Evolutionary conservation across 2,329 filamentous ascomycete genomes (phyloP).

Genomic region (Purpureocillium takamizusanense): DNA sequence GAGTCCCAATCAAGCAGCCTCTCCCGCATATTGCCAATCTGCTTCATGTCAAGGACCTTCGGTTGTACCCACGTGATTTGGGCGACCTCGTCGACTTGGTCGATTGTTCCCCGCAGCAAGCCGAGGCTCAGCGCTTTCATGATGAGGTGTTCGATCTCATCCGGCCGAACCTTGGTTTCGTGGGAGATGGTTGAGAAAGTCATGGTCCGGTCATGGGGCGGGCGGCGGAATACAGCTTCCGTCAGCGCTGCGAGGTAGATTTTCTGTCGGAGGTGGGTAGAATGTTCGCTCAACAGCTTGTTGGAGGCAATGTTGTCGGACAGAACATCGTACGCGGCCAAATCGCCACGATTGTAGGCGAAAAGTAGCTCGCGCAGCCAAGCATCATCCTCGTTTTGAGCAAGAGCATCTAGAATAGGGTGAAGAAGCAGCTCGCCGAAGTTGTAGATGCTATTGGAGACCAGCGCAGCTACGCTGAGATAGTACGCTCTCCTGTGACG

Average conservation of each 20-base stretch:
- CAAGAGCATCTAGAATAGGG: slow-evolving; percentile 81
- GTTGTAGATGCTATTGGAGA: slow-evolving; percentile 96
- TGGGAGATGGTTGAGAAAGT: slow-evolving; percentile 79
- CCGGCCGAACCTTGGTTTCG: slow-evolving; percentile 83
- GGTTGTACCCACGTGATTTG: slow-evolving; percentile 98
- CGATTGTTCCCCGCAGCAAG: slow-evolving; percentile 82
- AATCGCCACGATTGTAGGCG: slow-evolving; percentile 92
- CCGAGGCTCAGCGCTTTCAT: slow-evolving; percentile 99
- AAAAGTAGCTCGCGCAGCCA: slow-evolving; percentile 96
- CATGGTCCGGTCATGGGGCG: slow-evolving; percentile 92
- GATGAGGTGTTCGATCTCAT: slow-evolving; percentile 94
- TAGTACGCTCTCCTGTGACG: slow-evolving; percentile 81
- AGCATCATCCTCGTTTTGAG: slow-evolving; percentile 58
- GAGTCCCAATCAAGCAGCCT: slow-evolving; percentile 90
- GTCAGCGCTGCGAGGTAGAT: slow-evolving; percentile 95
- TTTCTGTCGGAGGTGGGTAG: slow-evolving; percentile 86
- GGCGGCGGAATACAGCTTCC: slow-evolving; percentile 90
- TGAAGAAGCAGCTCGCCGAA: slow-evolving; percentile 98
- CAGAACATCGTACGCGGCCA: slow-evolving; percentile 77
- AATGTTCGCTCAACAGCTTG: slow-evolving; percentile 68
- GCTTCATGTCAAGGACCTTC: slow-evolving; percentile 90
- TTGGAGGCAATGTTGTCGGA: slow-evolving; percentile 75
- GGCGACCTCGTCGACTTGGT: slow-evolving; percentile 90
- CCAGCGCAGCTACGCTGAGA: slow-evolving; percentile 81
- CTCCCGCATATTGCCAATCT: slow-evolving; percentile 86